Evolutionary conservation across 139 green algal species (phyloP).

Genomic region (Coccomyxa sp.): DNA sequence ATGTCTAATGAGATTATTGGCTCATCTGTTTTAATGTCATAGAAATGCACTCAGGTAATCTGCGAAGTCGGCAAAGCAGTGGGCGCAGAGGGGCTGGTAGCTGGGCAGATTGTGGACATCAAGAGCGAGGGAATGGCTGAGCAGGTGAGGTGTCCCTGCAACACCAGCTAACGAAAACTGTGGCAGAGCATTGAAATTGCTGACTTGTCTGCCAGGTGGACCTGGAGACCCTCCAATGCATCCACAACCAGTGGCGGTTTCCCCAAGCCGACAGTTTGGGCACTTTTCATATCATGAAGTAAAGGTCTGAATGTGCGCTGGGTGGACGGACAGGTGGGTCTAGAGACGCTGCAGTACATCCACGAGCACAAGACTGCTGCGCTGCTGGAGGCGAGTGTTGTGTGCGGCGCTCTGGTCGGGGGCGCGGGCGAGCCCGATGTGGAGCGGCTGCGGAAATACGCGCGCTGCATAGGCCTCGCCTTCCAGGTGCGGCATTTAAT

Average conservation of each 20-base stretch:
- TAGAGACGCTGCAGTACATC: slow-evolving; percentile 97
- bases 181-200: not conserved
- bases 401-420: slow-evolving; percentile 81
- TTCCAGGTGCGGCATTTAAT: slow-evolving; percentile 79
- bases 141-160: slow-evolving; percentile 21
- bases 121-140: slow-evolving; percentile 80
- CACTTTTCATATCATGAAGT: too few relatives aligned
- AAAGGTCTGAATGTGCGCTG: too few relatives aligned
- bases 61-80: slow-evolving; percentile 81
- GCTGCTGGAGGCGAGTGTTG: slow-evolving; percentile 92
- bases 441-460: slow-evolving; percentile 88
- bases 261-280: too few relatives aligned
- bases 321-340: slow-evolving; percentile 41
- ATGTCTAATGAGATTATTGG: too few relatives aligned
- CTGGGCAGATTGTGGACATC: slow-evolving; percentile 95
- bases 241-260: too few relatives aligned
- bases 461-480: slow-evolving; percentile 90
- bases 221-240: too few relatives aligned
- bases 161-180: not conserved
- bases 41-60: slow-evolving; percentile 53
- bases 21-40: not conserved
- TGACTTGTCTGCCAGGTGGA: not conserved
- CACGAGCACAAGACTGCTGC: slow-evolving; percentile 98
- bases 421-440: slow-evolving; percentile 80
- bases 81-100: slow-evolving; percentile 89